Evolutionary conservation across 179 eudicot species (phyloP), one percentile per base, ranked within the genome.

Genomic region (Sideroxylon spinosum): DNA sequence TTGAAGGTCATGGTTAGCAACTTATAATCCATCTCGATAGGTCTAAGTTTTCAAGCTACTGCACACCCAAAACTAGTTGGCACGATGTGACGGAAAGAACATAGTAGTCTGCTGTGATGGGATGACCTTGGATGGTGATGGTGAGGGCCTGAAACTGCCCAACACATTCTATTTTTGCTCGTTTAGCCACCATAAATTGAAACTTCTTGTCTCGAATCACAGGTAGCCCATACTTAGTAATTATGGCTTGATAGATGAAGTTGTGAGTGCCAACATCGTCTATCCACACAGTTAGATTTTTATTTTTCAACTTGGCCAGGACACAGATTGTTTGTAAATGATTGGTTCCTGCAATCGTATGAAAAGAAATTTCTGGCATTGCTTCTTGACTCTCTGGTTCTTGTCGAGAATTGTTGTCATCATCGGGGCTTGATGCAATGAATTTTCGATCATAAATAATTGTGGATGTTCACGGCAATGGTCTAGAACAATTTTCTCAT

Each of bases 61-160:
- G 83, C 0, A 76, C 76, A 2, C 80, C 83, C 2, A 81, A 71
- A n/a, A 81, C 77, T 52, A 56, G 52, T 16, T 73, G 68, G 68
- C 70, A 71, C n/a, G 71, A 32, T 23, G 64, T 32, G 50, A 71
- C 62, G 0, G 53, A 64, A 26, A 72, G 46, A 44, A 73, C 22
- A 11, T 79, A 74, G 25, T 49, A 78, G 17, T 71, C 57, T 0
- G 53, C 57, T 11, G 59, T 48, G 11, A 71, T 32, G 14, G 76
- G 26, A 49, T 11, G 63, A 0, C 46, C 70, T 62, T 75, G 60
- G 44, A 62, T 62, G 37, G 55, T n/a, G 56, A 75, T 5, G 9
- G 78, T 46, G 70, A 75, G 78, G 8, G 20, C 56, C 3, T 6
- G 57, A 48, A 70, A 75, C n/a, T 63, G 44, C 19, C 78, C 59